Base-by-base conservation (phyloP, 2,329 filamentous ascomycete species). In the Grosmannia penicillata region DNA sequence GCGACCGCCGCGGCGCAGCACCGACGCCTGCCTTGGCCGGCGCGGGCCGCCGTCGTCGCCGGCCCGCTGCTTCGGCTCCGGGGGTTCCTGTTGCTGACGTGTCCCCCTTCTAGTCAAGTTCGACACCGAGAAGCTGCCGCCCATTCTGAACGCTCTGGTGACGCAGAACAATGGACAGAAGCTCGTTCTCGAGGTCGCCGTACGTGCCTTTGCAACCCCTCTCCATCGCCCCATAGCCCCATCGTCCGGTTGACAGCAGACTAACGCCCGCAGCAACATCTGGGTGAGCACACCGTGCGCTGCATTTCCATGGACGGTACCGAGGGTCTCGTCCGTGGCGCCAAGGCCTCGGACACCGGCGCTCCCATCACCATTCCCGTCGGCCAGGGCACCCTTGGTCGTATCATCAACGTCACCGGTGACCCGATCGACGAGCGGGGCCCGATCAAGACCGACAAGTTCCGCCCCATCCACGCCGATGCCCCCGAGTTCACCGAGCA, bases 251-350 rank as follows among this genome's bases (percentile, higher is more conserved):
- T 26, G 50, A 73, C 60, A 10, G 8, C 4, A 15, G 50, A 47
- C 33, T 37, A 51, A 55, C 34, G 6, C 6, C 23, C 14, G 2
- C 27, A 95, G 86, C 91, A 98, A 95, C 91, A 96, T 78, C 71
- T 98, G 66, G 91, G 91, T 72, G 84, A 98, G 75, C 94, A 85
- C 74, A 84, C 95, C 61, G 91, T 98, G 65, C 81, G 91, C 67
- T 93, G 85, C 68, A 98, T 98, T 93, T 91, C 91, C 69, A 98
- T 98, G 91, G 91, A 98, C 70, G 91, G 89, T 93, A 98, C 89
- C 62, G 91, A 96, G 75, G 91, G 91, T 91, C 85, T 98, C 56
- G 82, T 89, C 62, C 89, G 91, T 77, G 91, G 91, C 61, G 69
- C 78, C 59, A 74, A 75, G 64, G 85, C 79, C 53, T 66, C 64